phyloP scores from a whole-genome alignment of 106 monocot species.

The Dendrobium huoshanense region DNA sequence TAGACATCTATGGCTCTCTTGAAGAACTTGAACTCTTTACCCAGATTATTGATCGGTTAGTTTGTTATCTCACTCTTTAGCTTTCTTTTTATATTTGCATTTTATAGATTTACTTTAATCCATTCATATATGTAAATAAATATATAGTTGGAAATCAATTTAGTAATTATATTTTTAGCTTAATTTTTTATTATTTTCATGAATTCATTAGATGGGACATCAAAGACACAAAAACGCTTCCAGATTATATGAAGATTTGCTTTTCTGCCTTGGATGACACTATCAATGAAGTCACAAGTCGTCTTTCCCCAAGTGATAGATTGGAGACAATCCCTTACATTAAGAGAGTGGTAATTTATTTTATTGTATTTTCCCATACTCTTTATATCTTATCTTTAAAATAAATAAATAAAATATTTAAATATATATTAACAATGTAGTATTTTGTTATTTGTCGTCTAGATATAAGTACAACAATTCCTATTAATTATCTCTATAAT shows the following conservation, averaged over 20 bases:
- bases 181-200: background rate
- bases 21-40: slow-evolving; percentile 47
- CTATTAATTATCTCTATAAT: too few relatives aligned
- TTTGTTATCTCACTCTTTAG: background rate
- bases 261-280: slow-evolving; percentile 20
- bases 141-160: too few relatives aligned
- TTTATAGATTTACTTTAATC: background rate
- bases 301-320: slow-evolving; percentile 8
- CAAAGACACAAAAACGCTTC: slow-evolving; percentile 25
- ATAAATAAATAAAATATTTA: too few relatives aligned
- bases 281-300: slow-evolving; percentile 19
- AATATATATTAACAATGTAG: too few relatives aligned
- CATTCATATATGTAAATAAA: too few relatives aligned
- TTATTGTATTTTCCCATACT: background rate
- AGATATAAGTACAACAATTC: too few relatives aligned
- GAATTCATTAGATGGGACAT: slow-evolving; percentile 29
- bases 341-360: slow-evolving; percentile 20
- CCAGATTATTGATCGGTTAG: slow-evolving; percentile 16
- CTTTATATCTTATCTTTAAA: too few relatives aligned
- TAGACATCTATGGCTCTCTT: slow-evolving; percentile 40
- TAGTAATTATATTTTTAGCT: too few relatives aligned
- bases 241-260: slow-evolving; percentile 37
- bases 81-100: background rate
- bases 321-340: slow-evolving; percentile 20
- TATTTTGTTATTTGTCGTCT: too few relatives aligned